These are phyloP conservation scores for Gorgonomyces haynaldii DNA, from an alignment of 192 early-diverging fungal genomes.

Conservation along the genomic window DNA sequence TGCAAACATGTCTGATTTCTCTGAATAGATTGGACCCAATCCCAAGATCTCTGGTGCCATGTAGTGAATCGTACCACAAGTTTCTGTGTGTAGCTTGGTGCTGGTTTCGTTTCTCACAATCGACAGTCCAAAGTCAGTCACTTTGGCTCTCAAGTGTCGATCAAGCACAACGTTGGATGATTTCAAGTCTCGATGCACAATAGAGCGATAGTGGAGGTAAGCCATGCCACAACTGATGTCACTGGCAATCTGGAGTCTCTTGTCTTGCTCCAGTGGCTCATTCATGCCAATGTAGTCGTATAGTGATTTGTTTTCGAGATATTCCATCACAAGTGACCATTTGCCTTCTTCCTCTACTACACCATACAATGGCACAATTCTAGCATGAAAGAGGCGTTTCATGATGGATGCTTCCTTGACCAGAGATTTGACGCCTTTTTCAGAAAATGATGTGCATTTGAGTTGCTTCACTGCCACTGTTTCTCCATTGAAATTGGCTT, in stretches of 20 bases:
- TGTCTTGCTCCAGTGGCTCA: not conserved
- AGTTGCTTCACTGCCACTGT: slow-evolving; percentile 2
- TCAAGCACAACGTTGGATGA: slow-evolving; percentile 84
- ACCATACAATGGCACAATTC: not conserved
- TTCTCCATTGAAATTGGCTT: not conserved
- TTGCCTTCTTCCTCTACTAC: slow-evolving; percentile 1
- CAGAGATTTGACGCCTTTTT: not conserved
- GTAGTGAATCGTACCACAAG: not conserved
- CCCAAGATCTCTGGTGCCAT: slow-evolving; percentile 6
- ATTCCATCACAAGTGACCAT: slow-evolving; percentile 5
- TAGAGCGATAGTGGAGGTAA: slow-evolving; percentile 75
- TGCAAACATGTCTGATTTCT: too few relatives aligned
- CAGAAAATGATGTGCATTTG: not conserved
- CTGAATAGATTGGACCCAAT: too few relatives aligned
- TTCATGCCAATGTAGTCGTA: not conserved
- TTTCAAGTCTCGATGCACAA: slow-evolving; percentile 85
- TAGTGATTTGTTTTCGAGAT: not conserved
- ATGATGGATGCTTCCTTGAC: not conserved
- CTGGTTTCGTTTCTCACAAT: not conserved
- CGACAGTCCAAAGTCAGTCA: slow-evolving; percentile 29
- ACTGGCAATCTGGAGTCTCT: not conserved
- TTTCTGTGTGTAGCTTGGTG: not conserved
- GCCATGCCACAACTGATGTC: slow-evolving; percentile 48
- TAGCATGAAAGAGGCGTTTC: not conserved
- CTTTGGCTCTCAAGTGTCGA: slow-evolving; percentile 74